Evolutionary conservation across 257 asterid genomes (phyloP).

Genomic region (Salvia splendens): DNA sequence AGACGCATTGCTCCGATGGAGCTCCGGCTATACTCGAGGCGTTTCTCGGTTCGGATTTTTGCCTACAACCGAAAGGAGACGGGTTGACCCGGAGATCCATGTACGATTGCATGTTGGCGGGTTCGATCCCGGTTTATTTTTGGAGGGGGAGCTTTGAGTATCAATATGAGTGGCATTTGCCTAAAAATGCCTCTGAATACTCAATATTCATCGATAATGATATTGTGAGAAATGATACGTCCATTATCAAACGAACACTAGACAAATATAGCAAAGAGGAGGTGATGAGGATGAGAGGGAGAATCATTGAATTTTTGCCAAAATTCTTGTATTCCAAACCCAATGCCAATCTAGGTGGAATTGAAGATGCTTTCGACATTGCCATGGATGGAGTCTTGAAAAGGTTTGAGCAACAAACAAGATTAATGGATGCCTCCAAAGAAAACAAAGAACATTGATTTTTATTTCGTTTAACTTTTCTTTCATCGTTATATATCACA

Average conservation of each 20-base stretch:
- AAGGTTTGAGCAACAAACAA: slow-evolving; percentile 37
- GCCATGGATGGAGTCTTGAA: slow-evolving; percentile 51
- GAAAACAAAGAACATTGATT: neutral
- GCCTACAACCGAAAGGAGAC: slow-evolving; percentile 68
- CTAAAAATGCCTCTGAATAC: slow-evolving; percentile 31
- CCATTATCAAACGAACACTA: slow-evolving; percentile 27
- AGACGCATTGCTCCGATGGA: slow-evolving; percentile 48
- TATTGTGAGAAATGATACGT: slow-evolving; percentile 46
- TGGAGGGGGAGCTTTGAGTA: slow-evolving; percentile 52
- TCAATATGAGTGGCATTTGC: slow-evolving; percentile 66
- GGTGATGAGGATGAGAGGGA: slow-evolving; percentile 43
- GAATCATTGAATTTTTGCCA: slow-evolving; percentile 38
- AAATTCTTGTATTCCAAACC: slow-evolving; percentile 44
- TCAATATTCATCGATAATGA: slow-evolving; percentile 50
- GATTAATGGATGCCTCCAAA: neutral
- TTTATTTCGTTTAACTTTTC: neutral
- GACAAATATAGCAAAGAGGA: slow-evolving; percentile 34
- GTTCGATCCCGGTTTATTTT: slow-evolving; percentile 61
- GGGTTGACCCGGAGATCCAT: slow-evolving; percentile 59
- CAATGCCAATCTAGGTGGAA: slow-evolving; percentile 30
- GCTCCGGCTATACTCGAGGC: slow-evolving; percentile 58
- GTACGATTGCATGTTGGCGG: slow-evolving; percentile 64
- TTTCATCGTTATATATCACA: neutral
- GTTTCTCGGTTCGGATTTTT: slow-evolving; percentile 55
- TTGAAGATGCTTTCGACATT: slow-evolving; percentile 45